Base-by-base conservation (phyloP, 1,284 basidiomycete genomes). In the Ceratobasidium sp. region DNA sequence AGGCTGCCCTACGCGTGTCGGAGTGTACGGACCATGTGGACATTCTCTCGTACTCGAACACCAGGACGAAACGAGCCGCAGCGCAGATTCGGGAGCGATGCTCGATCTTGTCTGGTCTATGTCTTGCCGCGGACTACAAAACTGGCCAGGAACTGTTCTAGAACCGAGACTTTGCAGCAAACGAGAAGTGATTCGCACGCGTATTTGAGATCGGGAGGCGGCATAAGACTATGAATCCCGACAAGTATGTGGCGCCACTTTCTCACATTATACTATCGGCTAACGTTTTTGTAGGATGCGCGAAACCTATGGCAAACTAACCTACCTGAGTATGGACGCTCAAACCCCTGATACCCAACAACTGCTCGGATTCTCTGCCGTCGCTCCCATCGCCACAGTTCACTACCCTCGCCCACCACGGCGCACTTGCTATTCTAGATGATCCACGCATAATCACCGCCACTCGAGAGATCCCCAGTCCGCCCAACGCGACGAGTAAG, bases 281-380 rank as follows among this genome's bases (percentile, higher is more conserved):
- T n/a, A n/a, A n/a, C n/a, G n/a, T n/a, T n/a, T n/a, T n/a, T n/a
- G n/a, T 82, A 94, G 87, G 82, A 94, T 95, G 93, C 88, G 94
- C n/a, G 91, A 92, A 23, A 94, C 93, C 2, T 95, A 95, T 80
- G 94, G 94, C 23, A 95, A 95, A 82, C 85, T 95, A 73, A 91
- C 95, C 52, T 95, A 95, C 83, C 85, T 94, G 17, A 40, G 81
- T 13, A 80, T 94, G 93, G 93, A 95, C 83, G 93, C 93, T 79
- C 93, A 94, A 87, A 88, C 89, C 20, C 87, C 89, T 0, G 93
- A 94, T 81, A 92, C 95, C 62, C 90, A 90, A 82, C 92, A 94
- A 59, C 87, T 94, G 78, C 87, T 95, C 56, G 89, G 86, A 80
- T 95, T 95, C 84, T 90, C 90, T 0, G 93, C 92, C 81, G 91